Conservation (phyloP, 352 stramenopile species). For the Blastocystis sp. region DNA sequence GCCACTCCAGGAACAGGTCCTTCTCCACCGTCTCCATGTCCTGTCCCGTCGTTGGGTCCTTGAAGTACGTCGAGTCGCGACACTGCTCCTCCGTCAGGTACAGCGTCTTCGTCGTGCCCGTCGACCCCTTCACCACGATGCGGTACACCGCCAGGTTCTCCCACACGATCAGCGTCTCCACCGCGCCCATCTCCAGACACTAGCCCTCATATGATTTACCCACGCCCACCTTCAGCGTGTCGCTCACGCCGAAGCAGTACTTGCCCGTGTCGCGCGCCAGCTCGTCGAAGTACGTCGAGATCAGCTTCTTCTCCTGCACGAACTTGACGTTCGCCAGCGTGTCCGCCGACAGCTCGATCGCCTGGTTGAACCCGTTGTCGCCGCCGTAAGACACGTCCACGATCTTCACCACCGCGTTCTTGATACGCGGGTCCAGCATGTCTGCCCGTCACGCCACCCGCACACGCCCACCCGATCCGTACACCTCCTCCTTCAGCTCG, state of each 20-base stretch:
- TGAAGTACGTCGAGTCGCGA: conserved; percentile 88
- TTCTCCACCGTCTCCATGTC: conserved; percentile 96
- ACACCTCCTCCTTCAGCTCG: conserved; percentile 98
- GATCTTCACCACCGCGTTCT: conserved; percentile 92
- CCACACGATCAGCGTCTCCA: conserved; percentile 99
- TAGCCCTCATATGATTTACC: not conserved
- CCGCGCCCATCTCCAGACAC: conserved; percentile 89
- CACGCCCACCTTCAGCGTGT: conserved; percentile 89
- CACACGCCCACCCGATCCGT: conserved; percentile 73
- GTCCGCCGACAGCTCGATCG: conserved; percentile 94
- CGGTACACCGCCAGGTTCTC: conserved; percentile 94
- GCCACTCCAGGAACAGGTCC: conserved; percentile 94
- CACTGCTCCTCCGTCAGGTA: conserved; percentile 82
- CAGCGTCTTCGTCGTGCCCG: conserved; percentile 81
- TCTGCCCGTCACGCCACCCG: conserved; percentile 76
- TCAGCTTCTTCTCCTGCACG: conserved; percentile 98
- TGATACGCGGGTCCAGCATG: conserved; percentile 92
- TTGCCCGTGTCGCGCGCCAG: conserved; percentile 96
- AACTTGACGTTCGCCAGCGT: conserved; percentile 97
- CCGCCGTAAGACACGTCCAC: conserved; percentile 99
- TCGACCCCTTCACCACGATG: conserved; percentile 89
- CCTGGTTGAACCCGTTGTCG: conserved; percentile 99
- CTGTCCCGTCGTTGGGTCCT: conserved; percentile 87
- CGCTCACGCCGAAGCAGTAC: conserved; percentile 97
- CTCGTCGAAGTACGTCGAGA: conserved; percentile 99